phyloP scores from a whole-genome alignment of 2,329 filamentous ascomycete genomes.

The Apiospora rasikravindrae region DNA sequence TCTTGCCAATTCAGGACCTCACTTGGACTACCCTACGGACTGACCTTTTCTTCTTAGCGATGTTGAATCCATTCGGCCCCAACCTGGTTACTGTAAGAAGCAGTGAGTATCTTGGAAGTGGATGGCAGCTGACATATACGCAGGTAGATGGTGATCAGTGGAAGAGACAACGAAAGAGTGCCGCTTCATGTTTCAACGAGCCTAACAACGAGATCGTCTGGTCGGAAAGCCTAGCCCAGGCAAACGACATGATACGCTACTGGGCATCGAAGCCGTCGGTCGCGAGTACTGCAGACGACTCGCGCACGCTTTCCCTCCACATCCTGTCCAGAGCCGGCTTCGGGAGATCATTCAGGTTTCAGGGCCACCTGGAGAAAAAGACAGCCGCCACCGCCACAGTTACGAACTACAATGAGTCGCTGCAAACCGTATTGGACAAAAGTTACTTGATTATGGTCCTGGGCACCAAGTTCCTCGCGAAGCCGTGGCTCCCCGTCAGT shows the following conservation, averaged over 20 bases:
- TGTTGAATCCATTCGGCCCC: neutral
- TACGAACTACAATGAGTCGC: slow-evolving; percentile 35
- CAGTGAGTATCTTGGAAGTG: slow-evolving; percentile 29
- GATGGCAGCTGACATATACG: neutral
- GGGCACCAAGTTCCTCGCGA: slow-evolving; percentile 30
- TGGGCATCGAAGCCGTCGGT: slow-evolving; percentile 33
- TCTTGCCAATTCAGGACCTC: no score
- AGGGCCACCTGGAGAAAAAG: slow-evolving; percentile 33
- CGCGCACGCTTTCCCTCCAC: slow-evolving; percentile 35
- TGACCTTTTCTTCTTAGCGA: neutral
- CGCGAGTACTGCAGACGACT: slow-evolving; percentile 31
- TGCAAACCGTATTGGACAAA: slow-evolving; percentile 38
- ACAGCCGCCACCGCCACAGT: slow-evolving; percentile 17
- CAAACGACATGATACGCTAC: slow-evolving; percentile 35
- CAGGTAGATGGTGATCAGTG: slow-evolving; percentile 26
- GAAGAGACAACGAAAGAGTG: slow-evolving; percentile 34
- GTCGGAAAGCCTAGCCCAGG: slow-evolving; percentile 32
- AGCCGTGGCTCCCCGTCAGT: slow-evolving; percentile 30
- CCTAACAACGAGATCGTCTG: slow-evolving; percentile 37
- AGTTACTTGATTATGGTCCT: slow-evolving; percentile 37
- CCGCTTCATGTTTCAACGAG: slow-evolving; percentile 36
- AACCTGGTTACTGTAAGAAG: neutral
- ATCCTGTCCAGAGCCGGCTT: slow-evolving; percentile 37
- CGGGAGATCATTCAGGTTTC: slow-evolving; percentile 38
- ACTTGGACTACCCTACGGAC: no score